Base-by-base conservation (phyloP, 495 filamentous ascomycete genomes). In the Trichocladium uniseriatum region DNA sequence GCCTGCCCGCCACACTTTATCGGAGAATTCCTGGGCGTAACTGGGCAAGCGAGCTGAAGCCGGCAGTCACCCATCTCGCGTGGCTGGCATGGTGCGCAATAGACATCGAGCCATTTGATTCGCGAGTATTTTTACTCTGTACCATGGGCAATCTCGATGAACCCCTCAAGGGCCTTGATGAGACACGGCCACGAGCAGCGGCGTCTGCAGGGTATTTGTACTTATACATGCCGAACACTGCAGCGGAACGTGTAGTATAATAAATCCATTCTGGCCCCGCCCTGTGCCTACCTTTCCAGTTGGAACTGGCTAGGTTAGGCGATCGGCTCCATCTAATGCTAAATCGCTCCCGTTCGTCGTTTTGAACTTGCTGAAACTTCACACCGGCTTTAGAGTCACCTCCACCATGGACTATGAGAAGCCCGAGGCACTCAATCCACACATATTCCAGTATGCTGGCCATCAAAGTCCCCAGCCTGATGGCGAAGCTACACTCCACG, bases 381-480 rank as follows among this genome's bases (percentile, higher is more conserved):
- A n/a, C n/a, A n/a, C n/a, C n/a, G n/a, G n/a, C 8, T 15, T 13
- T 10, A 35, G 10, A 15, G 21, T 48, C 24, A 20, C 28, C 3
- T 27, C 32, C 5, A 42, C 32, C 11, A 64, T 64, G 62, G 66
- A 69, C 42, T 63, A 63, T 42, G 62, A 62, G 28, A 69, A 67
- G 28, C 56, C 52, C 19, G 56, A 58, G 28, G 56, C 56, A 8
- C n/a, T 58, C 22, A 49, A 40, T n/a, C 56, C 56, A 0, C 56
- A 58, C 9, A 31, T 44, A 11, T 54, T 42, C 35, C 37, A 21
- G 0, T 22, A 47, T 13, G 8, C 15, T 11, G 38, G 48, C 34
- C 40, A 51, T 22, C 55, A 54, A 13, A 54, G 51, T 18, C 56
- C 52, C 1, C 51, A 51, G 32, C 56, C 52, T 3, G 56, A 55